Evolutionary conservation across 495 filamentous ascomycete species (phyloP).

Genomic region (Chaetomium tenue): DNA sequence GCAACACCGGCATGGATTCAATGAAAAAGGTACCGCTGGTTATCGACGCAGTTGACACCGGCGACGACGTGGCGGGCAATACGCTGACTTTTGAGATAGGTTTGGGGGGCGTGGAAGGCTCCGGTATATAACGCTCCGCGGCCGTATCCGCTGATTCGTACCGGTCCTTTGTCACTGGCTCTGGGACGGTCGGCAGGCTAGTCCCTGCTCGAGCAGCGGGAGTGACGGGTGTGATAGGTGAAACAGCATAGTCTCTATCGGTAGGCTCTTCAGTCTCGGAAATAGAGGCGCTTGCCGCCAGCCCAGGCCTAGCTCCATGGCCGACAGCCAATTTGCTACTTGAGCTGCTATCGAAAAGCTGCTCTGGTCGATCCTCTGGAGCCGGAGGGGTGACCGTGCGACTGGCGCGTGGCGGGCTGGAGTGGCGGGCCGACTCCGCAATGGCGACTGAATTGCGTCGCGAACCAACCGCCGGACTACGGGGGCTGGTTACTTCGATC

Average conservation of each 20-base stretch:
- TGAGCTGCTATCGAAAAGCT: conserved; percentile 25
- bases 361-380: conserved; percentile 35
- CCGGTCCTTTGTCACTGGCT: conserved; percentile 14
- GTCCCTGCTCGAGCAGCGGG: conserved; percentile 5
- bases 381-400: conserved; percentile 45
- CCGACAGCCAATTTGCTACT: conserved; percentile 22
- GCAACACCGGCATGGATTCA: conserved; percentile 31
- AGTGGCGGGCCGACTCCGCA: conserved; percentile 37
- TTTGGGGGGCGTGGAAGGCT: conserved; percentile 26
- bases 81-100: conserved; percentile 40
- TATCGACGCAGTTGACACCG: conserved; percentile 26
- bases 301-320: conserved; percentile 26
- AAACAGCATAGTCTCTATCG: conserved; percentile 19
- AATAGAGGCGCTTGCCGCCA: conserved; percentile 35
- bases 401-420: conserved; percentile 36
- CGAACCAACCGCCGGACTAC: conserved; percentile 44
- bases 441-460: conserved; percentile 45
- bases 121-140: neutral
- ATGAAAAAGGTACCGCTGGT: conserved; percentile 28
- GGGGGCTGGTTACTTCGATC: conserved; percentile 53
- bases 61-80: conserved; percentile 19
- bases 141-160: conserved; percentile 18
- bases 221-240: conserved; percentile 21
- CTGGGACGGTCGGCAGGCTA: conserved; percentile 21
- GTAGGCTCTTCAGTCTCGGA: conserved; percentile 37